Evolutionary conservation across 2,329 filamentous ascomycete genomes (phyloP).

Genomic region (Fusarium dlaminii): DNA sequence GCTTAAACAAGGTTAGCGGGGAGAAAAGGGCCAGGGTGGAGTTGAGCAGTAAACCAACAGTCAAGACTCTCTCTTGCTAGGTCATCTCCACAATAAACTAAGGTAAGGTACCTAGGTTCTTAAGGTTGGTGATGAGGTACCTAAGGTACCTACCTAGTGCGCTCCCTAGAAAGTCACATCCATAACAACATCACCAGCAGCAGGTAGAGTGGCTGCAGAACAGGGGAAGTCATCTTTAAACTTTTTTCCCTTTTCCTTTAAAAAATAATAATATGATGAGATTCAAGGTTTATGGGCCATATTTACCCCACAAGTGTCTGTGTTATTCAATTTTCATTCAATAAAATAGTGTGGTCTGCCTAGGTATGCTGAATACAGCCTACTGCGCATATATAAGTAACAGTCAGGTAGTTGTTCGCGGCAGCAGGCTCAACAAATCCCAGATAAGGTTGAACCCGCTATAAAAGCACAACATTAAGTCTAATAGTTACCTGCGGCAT

Average conservation of each 20-base stretch:
- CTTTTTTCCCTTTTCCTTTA: not conserved
- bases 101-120: not conserved
- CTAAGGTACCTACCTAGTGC: not conserved
- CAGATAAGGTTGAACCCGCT: slow-evolving; percentile 32
- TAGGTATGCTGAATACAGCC: not conserved
- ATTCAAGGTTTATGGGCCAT: not conserved
- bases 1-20: slow-evolving; percentile 17
- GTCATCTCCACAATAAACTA: slow-evolving; percentile 24
- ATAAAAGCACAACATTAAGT: slow-evolving; percentile 9
- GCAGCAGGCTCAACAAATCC: slow-evolving; percentile 1
- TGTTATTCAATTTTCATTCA: not conserved
- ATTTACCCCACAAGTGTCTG: not conserved
- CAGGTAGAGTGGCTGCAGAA: slow-evolving; percentile 43
- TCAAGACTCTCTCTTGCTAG: slow-evolving; percentile 10
- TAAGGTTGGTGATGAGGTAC: not conserved
- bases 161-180: not conserved
- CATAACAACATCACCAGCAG: not conserved
- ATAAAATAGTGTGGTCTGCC: not conserved
- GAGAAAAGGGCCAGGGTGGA: slow-evolving; percentile 13
- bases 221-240: slow-evolving; percentile 10
- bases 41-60: slow-evolving; percentile 30
- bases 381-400: not conserved
- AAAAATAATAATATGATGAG: not conserved
- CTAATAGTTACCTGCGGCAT: not conserved
- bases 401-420: not conserved